Evolutionary conservation across 352 stramenopile genomes (phyloP).

Genomic region (Phytophthora meadii): DNA sequence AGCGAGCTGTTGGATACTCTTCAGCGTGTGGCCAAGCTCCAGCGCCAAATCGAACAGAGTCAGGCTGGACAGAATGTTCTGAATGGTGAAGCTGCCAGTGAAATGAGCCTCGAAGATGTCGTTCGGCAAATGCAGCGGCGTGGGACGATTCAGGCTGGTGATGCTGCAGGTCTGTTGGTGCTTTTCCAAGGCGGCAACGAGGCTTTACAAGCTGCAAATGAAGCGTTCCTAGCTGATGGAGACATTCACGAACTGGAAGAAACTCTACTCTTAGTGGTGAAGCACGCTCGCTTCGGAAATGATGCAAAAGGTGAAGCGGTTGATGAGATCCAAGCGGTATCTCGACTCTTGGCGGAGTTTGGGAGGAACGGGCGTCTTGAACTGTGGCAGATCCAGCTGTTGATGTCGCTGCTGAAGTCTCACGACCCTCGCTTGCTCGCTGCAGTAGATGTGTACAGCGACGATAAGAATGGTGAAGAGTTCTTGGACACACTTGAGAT

Average conservation of each 20-base stretch:
- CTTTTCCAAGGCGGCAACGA: slow-evolving; percentile 77
- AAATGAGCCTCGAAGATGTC: slow-evolving; percentile 63
- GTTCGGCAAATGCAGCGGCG: slow-evolving; percentile 75
- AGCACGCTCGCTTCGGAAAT: slow-evolving; percentile 73
- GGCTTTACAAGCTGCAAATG: slow-evolving; percentile 71
- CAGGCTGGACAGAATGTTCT: slow-evolving; percentile 34
- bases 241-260: slow-evolving; percentile 83
- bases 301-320: slow-evolving; percentile 8
- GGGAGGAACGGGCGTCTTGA: slow-evolving; percentile 44
- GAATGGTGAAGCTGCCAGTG: slow-evolving; percentile 15
- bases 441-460: slow-evolving; percentile 61
- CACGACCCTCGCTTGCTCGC: slow-evolving; percentile 60
- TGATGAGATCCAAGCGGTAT: slow-evolving; percentile 39
- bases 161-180: slow-evolving; percentile 69
- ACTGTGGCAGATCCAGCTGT: slow-evolving; percentile 65
- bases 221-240: slow-evolving; percentile 74
- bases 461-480: slow-evolving; percentile 53
- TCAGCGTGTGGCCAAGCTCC: slow-evolving; percentile 72
- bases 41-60: slow-evolving; percentile 55
- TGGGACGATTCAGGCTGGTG: slow-evolving; percentile 49
- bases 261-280: slow-evolving; percentile 82
- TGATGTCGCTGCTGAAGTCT: slow-evolving; percentile 53
- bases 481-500: slow-evolving; percentile 64
- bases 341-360: slow-evolving; percentile 47
- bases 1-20: slow-evolving; percentile 77